A percentile compares a stretch with the other conserved stretches of the same genome.
Evolutionary conservation across 805 yeast genomes (phyloP).

Genomic region (Ogataea degrootiae): DNA sequence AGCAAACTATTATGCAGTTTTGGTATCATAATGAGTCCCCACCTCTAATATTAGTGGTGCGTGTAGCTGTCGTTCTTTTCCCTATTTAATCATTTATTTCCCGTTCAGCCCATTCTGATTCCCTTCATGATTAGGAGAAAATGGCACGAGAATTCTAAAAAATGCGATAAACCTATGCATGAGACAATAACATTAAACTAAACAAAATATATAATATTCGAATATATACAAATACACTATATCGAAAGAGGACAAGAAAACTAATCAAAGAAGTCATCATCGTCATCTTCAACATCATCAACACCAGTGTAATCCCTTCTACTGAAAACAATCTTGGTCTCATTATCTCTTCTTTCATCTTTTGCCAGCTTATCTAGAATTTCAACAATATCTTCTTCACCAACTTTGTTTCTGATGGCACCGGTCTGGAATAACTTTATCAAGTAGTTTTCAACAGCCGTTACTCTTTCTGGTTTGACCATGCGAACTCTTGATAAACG

Average conservation of each 20-base stretch:
- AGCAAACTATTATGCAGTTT: too few relatives aligned
- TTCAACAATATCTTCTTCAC: constrained; percentile 77
- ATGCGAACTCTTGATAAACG: constrained; percentile 79
- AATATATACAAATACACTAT: too few relatives aligned
- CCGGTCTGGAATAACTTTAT: constrained; percentile 72
- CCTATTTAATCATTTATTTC: too few relatives aligned
- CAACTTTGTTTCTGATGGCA: constrained; percentile 65
- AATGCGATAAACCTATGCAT: too few relatives aligned
- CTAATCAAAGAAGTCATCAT: constrained; percentile 34
- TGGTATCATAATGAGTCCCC: too few relatives aligned
- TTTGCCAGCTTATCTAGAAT: constrained; percentile 78
- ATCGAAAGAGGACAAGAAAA: not conserved
- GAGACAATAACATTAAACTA: too few relatives aligned
- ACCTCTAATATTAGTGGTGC: too few relatives aligned
- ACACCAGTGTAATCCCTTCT: constrained; percentile 30
- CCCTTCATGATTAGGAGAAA: too few relatives aligned
- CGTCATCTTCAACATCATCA: constrained; percentile 22
- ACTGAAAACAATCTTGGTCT: constrained; percentile 61
- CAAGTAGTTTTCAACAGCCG: constrained; percentile 78
- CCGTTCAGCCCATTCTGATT: too few relatives aligned
- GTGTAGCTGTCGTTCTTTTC: too few relatives aligned
- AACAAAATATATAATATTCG: too few relatives aligned
- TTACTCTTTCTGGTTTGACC: constrained; percentile 89
- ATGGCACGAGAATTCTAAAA: too few relatives aligned
- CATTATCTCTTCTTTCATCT: constrained; percentile 56